Percentiles rank a stretch among this genome's conserved stretches.
phyloP scores from a whole-genome alignment of 2,329 filamentous ascomycete species.

The Ophidiomyces ophidiicola region DNA sequence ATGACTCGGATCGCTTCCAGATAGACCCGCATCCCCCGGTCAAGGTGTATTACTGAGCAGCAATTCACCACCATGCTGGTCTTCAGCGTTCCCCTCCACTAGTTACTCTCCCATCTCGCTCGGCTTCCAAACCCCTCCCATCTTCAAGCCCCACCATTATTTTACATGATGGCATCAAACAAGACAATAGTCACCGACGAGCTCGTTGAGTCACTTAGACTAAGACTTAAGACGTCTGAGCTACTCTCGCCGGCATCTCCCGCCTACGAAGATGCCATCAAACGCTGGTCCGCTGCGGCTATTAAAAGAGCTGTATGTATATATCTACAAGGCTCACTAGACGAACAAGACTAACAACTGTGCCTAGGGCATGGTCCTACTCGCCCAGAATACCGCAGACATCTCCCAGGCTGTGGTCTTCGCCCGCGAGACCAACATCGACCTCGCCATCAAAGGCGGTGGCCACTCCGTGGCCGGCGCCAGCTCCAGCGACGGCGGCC shows the following conservation, averaged over 20 bases:
- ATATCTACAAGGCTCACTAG: neutral
- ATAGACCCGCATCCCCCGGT: no score
- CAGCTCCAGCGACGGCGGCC: slow-evolving; percentile 40
- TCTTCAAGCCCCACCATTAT: neutral
- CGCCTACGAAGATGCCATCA: slow-evolving; percentile 16
- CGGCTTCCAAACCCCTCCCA: neutral
- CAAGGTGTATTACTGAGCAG: no score
- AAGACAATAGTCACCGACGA: slow-evolving; percentile 5
- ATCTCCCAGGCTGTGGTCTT: slow-evolving; percentile 35
- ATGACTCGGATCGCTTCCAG: no score
- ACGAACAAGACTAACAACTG: neutral
- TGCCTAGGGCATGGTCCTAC: slow-evolving; percentile 32
- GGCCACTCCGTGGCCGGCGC: slow-evolving; percentile 45
- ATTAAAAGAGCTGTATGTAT: slow-evolving; percentile 17
- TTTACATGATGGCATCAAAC: slow-evolving; percentile 5
- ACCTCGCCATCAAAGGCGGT: slow-evolving; percentile 44
- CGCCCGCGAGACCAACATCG: slow-evolving; percentile 34
- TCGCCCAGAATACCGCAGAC: slow-evolving; percentile 31
- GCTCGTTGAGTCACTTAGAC: slow-evolving; percentile 16
- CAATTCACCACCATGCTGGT: no score
- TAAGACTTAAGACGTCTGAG: slow-evolving; percentile 9
- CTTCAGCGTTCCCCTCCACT: no score
- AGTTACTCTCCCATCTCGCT: no score
- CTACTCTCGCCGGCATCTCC: slow-evolving; percentile 14
- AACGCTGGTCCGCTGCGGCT: slow-evolving; percentile 17